phyloP scores from a whole-genome alignment of 805 yeast genomes.

The Saturnispora sekii region DNA sequence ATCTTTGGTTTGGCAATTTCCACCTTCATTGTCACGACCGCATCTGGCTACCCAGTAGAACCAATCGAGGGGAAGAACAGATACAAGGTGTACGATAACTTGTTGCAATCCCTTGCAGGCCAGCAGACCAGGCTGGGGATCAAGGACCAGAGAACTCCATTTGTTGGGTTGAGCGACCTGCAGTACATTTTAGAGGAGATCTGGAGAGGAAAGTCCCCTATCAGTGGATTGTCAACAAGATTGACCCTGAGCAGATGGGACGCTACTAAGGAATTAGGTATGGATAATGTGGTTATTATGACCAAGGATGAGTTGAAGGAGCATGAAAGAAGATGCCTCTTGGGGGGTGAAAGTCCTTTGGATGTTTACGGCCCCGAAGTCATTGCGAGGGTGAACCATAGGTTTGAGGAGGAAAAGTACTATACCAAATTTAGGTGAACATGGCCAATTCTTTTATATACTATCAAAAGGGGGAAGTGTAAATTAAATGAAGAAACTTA shows the following conservation, averaged over 20 bases:
- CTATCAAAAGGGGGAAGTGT: background rate
- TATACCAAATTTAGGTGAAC: conserved; percentile 48
- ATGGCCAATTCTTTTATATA: background rate
- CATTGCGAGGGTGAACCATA: conserved; percentile 42
- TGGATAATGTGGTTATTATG: conserved; percentile 78
- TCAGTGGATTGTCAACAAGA: conserved; percentile 73
- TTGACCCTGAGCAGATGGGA: conserved; percentile 82
- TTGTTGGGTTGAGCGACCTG: conserved; percentile 55
- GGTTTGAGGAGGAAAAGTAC: conserved; percentile 69
- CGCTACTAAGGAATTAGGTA: conserved; percentile 48
- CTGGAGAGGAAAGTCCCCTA: conserved; percentile 84
- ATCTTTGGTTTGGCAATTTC: conserved; percentile 89
- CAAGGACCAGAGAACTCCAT: conserved; percentile 63
- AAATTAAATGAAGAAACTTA: background rate
- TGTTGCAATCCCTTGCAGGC: conserved; percentile 74
- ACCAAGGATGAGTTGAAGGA: conserved; percentile 76
- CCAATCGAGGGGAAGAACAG: conserved; percentile 88
- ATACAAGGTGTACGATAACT: conserved; percentile 73
- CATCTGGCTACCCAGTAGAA: conserved; percentile 85
- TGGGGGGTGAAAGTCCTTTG: conserved; percentile 51
- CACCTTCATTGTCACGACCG: conserved; percentile 65
- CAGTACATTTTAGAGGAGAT: conserved; percentile 85
- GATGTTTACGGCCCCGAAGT: conserved; percentile 59
- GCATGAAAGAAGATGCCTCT: conserved; percentile 71
- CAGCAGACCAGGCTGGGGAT: conserved; percentile 76